Conservation (phyloP, 306 rosid genomes). For the Begonia loranthoides region DNA sequence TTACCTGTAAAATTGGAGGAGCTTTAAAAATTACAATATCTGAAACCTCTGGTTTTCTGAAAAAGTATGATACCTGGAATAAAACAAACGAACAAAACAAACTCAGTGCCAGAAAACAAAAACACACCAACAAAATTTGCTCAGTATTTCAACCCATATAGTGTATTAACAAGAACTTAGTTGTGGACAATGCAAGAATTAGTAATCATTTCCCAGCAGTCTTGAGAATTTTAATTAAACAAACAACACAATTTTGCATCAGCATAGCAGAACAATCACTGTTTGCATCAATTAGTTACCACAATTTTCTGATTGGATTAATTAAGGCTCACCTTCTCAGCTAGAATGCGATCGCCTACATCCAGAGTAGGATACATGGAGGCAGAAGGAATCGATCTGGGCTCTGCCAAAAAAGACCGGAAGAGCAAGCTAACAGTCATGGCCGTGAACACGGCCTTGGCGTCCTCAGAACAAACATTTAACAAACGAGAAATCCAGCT, state of each 20-base stretch:
- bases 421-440: slow-evolving; percentile 60
- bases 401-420: slow-evolving; percentile 77
- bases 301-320: not conserved
- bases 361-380: slow-evolving; percentile 88
- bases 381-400: slow-evolving; percentile 81
- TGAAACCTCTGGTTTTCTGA: slow-evolving; percentile 80
- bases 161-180: no score
- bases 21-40: slow-evolving; percentile 86
- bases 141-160: no score
- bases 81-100: slow-evolving; percentile 6
- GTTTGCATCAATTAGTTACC: not conserved
- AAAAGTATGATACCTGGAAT: slow-evolving; percentile 68
- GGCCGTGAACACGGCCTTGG: slow-evolving; percentile 68
- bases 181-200: no score
- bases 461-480: slow-evolving; percentile 55
- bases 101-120: slow-evolving; percentile 1
- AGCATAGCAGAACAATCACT: not conserved
- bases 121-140: not conserved
- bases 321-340: slow-evolving; percentile 66
- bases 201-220: no score
- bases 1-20: slow-evolving; percentile 71
- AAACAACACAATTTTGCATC: no score
- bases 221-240: no score
- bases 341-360: slow-evolving; percentile 82
- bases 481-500: slow-evolving; percentile 58